Evolutionary conservation across 148 eudicot species (phyloP).

Genomic region (Nepenthes mirabilis): DNA sequence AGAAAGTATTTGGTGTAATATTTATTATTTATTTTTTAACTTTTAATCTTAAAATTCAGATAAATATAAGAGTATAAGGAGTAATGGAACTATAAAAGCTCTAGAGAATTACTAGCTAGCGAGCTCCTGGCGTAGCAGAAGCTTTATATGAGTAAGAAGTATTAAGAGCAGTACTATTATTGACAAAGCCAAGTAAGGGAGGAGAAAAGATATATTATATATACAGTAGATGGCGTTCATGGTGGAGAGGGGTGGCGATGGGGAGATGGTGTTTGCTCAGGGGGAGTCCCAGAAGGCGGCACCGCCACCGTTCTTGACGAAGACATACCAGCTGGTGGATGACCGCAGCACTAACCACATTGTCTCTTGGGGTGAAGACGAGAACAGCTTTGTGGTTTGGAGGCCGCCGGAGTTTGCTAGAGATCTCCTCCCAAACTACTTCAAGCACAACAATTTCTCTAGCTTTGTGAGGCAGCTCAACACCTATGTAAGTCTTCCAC

Average conservation of each 20-base stretch:
- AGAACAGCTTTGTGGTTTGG: slow-evolving; percentile 47
- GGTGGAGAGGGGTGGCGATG: slow-evolving; percentile 6
- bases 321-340: slow-evolving; percentile 49
- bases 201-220: background rate
- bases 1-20: no score
- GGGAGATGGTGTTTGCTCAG: slow-evolving; percentile 6
- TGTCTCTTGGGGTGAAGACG: slow-evolving; percentile 55
- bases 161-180: background rate
- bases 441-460: slow-evolving; percentile 65
- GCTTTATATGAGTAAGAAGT: background rate
- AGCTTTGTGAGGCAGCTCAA: slow-evolving; percentile 59
- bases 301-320: slow-evolving; percentile 44
- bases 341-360: slow-evolving; percentile 39
- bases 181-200: background rate
- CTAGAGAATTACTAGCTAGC: background rate
- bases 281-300: slow-evolving; percentile 16
- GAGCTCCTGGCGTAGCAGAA: background rate
- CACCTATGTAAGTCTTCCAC: slow-evolving; percentile 32
- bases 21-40: no score
- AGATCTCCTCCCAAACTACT: slow-evolving; percentile 54
- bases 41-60: no score
- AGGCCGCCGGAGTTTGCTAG: slow-evolving; percentile 53
- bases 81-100: no score
- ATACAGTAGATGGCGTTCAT: slow-evolving; percentile 4
- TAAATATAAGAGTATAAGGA: no score